A percentile compares a stretch with the other conserved stretches of the same genome.
These are phyloP conservation scores for Ophiognomonia clavigignenti-juglandacearum DNA, from an alignment of 2,329 filamentous ascomycete genomes.

Conservation along the genomic window DNA sequence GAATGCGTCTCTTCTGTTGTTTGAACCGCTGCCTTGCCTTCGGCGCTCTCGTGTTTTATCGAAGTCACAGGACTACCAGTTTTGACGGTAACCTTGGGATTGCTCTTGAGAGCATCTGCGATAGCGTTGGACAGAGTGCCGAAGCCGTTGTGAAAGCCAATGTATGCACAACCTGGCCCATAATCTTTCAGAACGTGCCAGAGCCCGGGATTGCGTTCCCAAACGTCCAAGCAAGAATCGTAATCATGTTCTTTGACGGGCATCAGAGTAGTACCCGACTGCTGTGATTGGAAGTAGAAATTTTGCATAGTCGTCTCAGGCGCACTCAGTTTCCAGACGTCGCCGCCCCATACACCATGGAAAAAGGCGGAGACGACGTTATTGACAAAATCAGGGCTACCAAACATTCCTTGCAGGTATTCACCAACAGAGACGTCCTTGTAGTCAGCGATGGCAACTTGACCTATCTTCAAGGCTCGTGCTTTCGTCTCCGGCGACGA, in stretches of 20 bases:
- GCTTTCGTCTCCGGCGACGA: too few species aligned
- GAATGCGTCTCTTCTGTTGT: constrained; percentile 15
- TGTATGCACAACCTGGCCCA: constrained; percentile 25
- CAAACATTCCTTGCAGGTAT: constrained; percentile 54
- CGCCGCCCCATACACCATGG: constrained; percentile 91
- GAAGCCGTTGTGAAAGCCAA: constrained; percentile 57
- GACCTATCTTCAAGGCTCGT: not conserved
- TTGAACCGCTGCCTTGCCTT: constrained; percentile 38
- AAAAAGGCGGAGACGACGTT: constrained; percentile 71
- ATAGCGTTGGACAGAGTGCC: constrained; percentile 54
- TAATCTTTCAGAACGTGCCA: constrained; percentile 22
- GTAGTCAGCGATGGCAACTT: constrained; percentile 25
- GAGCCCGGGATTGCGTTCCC: constrained; percentile 11
- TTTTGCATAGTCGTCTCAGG: constrained; percentile 53
- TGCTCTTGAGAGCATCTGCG: constrained; percentile 41
- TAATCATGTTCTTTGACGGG: constrained; percentile 13
- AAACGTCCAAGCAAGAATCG: constrained; percentile 14
- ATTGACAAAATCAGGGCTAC: constrained; percentile 52
- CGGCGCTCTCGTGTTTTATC: constrained; percentile 35
- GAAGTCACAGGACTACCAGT: constrained; percentile 41
- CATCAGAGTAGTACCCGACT: constrained; percentile 7
- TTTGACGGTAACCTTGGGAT: constrained; percentile 57
- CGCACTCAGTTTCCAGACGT: constrained; percentile 75
- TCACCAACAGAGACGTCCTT: constrained; percentile 68
- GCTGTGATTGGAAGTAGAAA: constrained; percentile 40